Evolutionary conservation across 331 rosid genomes (phyloP), one percentile per base, ranked within the genome.

Genomic region (Pyracantha coccinea): DNA sequence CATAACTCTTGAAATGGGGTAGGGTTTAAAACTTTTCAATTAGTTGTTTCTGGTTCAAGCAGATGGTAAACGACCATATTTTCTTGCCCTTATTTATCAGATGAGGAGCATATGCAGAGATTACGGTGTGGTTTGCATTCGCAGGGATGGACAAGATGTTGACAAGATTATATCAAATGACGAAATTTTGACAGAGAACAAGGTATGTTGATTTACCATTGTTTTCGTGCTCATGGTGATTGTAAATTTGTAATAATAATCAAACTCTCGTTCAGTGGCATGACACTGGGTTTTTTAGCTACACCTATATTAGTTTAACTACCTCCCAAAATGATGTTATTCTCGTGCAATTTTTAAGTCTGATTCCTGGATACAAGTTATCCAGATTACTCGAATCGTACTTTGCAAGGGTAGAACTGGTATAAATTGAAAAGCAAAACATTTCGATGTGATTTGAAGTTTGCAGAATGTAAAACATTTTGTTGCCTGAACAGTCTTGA

Each of bases 71-170:
- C 45, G 5, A 6, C 55, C 25, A 25, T 35, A 47, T 35, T 38
- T 35, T 38, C 6, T 41, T 19, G 17, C 67, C 41, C 29, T 76
- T 70, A 45, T 76, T 47, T 68, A 55, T 63, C 74, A 93, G 97
- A 85, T 94, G 67, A 75, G 69, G 69, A 68, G 75, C 78, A 83
- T 94, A 80, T 88, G 95, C 82, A 80, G 86, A 76, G 95, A 92
- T 74, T 88, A 77, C 55, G 97, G 99, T 20, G 79, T 92, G 31
- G 89, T 86, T 71, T 92, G 95, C 85, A 87, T 94, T 72, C 76
- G 90, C 33, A 83, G 96, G 79, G 99, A 90, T 73, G 99, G 96
- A 80, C 96, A 94, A 81, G 91, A 92, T 78, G 69, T 88, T 66
- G 91, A 81, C 77, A 88, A 86, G 80, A 86, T 64, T 65, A 72